Base-by-base conservation (phyloP, 208 protist species). In the Crithidia acanthocephali region DNA sequence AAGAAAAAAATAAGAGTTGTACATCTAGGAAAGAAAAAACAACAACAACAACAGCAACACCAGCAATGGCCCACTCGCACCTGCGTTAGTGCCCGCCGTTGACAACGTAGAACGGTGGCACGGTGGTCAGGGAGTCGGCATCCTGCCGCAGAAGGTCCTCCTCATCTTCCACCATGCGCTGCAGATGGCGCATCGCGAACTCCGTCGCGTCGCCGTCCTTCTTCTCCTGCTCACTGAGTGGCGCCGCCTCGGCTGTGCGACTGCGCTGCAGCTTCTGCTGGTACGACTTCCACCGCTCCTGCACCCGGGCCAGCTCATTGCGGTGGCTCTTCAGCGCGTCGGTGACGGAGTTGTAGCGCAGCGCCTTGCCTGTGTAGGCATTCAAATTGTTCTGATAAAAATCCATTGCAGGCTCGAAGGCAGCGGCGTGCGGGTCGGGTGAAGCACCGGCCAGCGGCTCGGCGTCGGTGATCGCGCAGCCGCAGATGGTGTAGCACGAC, bases 341-440 rank as follows among this genome's bases (percentile, higher is more conserved):
- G 4, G 35, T 20, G 40, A 73, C 82, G 35, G 76, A 80, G 71
- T 85, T 85, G 80, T 76, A 76, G 27, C 47, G 48, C 44, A 81
- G 33, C 15, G 55, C 44, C 68, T 67, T 66, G 1, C 75, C 75
- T 1, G 70, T 61, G 32, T 79, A 33, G 32, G 60, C 61, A 45
- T 60, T 72, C 32, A 75, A 66, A 32, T 57, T 53, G 22, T 61
- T 56, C 16, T 71, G 62, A 16, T 76, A 68, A 50, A 73, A 72
- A 30, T 65, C 32, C 37, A 78, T 70, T 42, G 67, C 67, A 2
- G 67, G 23, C 44, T 33, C 62, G 3, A 70, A 68, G 22, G 64
- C 44, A 0, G 18, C 22, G 2, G 30, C 58, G 47, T 1, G 13
- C 8, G 52, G 48, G 15, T 51, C 58, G 13, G 16, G 10, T 22